Evolutionary conservation across 257 asterid species (phyloP).

Genomic region (Solanum microdontum): DNA sequence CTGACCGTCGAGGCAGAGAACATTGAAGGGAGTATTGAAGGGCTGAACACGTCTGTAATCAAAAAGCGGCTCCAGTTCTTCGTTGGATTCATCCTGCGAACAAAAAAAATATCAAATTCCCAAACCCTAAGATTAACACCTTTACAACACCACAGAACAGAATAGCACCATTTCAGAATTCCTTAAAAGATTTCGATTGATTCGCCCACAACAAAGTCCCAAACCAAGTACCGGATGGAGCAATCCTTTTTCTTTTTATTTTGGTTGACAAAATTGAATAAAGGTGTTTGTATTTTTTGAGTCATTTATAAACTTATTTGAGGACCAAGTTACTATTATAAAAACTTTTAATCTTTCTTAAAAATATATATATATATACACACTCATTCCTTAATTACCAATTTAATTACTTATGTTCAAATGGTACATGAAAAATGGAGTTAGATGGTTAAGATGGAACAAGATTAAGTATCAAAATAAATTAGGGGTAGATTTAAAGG

Average conservation of each 20-base stretch:
- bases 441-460: not conserved
- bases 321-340: not conserved
- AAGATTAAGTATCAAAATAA: not conserved
- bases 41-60: slow-evolving; percentile 91
- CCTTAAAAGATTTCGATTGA: not conserved
- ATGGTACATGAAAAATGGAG: not conserved
- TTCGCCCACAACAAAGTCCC: not conserved
- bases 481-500: too few relatives aligned
- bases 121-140: not conserved
- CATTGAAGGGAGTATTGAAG: slow-evolving; percentile 23
- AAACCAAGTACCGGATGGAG: not conserved
- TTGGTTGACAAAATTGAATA: not conserved
- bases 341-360: not conserved
- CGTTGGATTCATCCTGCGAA: slow-evolving; percentile 42
- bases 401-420: too few relatives aligned
- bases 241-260: too few relatives aligned
- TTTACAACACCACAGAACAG: not conserved
- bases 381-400: not conserved
- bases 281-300: not conserved
- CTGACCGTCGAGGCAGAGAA: slow-evolving; percentile 45
- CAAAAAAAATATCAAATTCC: not conserved
- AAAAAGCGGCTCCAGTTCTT: slow-evolving; percentile 90
- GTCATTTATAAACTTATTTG: not conserved
- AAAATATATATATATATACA: too few relatives aligned
- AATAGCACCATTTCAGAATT: not conserved